Base-by-base conservation (phyloP, 2,329 filamentous ascomycete genomes). In the Teratosphaeria nubilosa region DNA sequence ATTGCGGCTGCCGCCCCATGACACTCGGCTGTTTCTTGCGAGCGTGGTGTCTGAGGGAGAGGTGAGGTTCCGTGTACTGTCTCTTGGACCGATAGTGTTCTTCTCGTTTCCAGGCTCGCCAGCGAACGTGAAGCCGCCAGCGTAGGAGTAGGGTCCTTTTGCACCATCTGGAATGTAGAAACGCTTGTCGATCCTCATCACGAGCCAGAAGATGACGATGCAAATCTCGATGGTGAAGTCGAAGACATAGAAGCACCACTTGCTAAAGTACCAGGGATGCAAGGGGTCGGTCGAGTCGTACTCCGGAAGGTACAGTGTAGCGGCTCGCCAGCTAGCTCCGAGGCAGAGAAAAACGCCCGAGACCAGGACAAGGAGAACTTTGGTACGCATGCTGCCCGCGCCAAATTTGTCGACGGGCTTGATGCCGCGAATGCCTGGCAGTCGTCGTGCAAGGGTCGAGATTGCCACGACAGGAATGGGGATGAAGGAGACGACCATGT, bases 101-200 rank as follows among this genome's bases (percentile, higher is more conserved):
- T 68, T 68, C 58, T 68, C 66, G 56, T 68, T 68, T 41, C 66
- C 66, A 16, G 60, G 56, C 52, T 68, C 66, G 61, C 66, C 66
- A 6, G 62, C 62, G 53, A 63, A 64, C 31, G 58, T 59, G 57
- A 63, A 64, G 34, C 62, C 62, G 24, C 51, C 51, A 53, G 51
- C 62, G 55, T 64, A 64, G 45, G 56, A 57, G 62, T 61, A 66
- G 5, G 82, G 79, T 14, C 67, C 68, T 20, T 66, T 66, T 31
- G 65, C 67, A 10, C 67, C 68, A 51, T 70, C 59, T 1, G 69
- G 70, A 1, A 71, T 64, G 53, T 63, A 60, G 59, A 73, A 71
- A 24, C 64, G 62, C 53, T 62, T 59, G 52, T 72, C 70, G 25
- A 72, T 61, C 6, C 70, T 60, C 9, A 63, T 60, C 3, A 62